phyloP scores from a whole-genome alignment of 768 basidiomycete species.

The Thelephora ganbajun region DNA sequence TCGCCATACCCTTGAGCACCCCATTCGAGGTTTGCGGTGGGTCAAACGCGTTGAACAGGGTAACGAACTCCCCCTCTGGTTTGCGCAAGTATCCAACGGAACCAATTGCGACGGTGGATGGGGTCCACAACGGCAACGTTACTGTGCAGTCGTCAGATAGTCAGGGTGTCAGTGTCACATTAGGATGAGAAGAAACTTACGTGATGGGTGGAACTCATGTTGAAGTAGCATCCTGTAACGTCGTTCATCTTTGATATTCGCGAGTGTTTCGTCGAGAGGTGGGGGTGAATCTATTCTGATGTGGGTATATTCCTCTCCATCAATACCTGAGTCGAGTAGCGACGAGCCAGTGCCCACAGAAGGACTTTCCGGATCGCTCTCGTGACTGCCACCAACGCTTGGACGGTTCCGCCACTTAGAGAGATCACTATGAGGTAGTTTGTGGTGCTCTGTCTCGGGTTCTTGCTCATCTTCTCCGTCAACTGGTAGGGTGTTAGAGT shows the following conservation, averaged over 20 bases:
- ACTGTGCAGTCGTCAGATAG: slow-evolving; percentile 11
- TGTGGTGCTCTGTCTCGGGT: no score
- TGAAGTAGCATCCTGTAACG: slow-evolving; percentile 51
- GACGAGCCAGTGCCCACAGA: no score
- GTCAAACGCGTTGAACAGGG: slow-evolving; percentile 55
- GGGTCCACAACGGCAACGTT: slow-evolving; percentile 52
- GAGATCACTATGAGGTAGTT: no score
- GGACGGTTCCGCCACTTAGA: no score
- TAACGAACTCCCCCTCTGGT: slow-evolving; percentile 54
- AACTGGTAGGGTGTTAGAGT: slow-evolving; percentile 5
- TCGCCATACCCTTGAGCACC: slow-evolving; percentile 33
- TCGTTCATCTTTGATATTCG: slow-evolving; percentile 42
- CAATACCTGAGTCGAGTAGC: no score
- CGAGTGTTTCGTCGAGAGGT: slow-evolving; percentile 22
- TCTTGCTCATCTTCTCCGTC: no score
- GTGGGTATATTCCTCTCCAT: no score
- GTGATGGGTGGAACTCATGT: slow-evolving; percentile 55
- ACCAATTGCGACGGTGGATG: slow-evolving; percentile 46
- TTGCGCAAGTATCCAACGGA: slow-evolving; percentile 66
- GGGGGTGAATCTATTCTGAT: slow-evolving; percentile 17
- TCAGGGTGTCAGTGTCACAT: not conserved
- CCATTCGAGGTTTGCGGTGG: slow-evolving; percentile 33
- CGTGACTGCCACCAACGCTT: no score
- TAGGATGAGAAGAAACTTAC: slow-evolving; percentile 24
- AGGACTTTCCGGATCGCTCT: no score